Evolutionary conservation across 805 yeast genomes (phyloP), one percentile per base, ranked within the genome.

Genomic region (Pichia membranifaciens): DNA sequence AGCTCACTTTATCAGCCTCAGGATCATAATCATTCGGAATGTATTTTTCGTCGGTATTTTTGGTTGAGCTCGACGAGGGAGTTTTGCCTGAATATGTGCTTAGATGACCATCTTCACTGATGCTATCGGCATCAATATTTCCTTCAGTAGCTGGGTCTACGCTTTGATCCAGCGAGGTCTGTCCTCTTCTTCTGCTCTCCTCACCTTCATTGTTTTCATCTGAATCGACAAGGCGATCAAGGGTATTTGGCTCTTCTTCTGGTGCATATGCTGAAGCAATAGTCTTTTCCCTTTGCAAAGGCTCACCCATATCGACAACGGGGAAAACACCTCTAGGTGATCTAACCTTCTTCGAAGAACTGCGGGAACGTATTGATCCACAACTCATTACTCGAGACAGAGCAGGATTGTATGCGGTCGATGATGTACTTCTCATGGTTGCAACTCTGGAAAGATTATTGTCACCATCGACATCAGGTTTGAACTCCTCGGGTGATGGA

Each of bases 251-350:
- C 13, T 53, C 51, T 39, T 28, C 40, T 3, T 32, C 38, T 7
- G 43, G 43, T 1, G 38, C 33, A 54, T 57, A 55, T 9, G 70
- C 54, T 23, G 69, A 67, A 4, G 87, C 87, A 45, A 84, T 79
- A 0, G 82, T 69, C 39, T 66, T 66, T 55, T 84, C 90, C 45
- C 75, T 67, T 23, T 62, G 65, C 37, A 76, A 60, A 3, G 91
- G 84, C 10, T 69, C 71, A 1, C 87, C 89, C 91, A 85, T 84
- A 1, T 87, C 91, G 54, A 71, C 71, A 2, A 85, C 90, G 0
- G 95, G 93, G 65, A 84, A 85, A 1, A 84, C 89, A 51, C 87
- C 87, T 22, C 77, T 77, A 3, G 91, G 95, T 1, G 89, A 82
- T 52, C 77, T 64, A 5, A 65, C 45, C 25, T 43, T 39, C 43